Base-by-base conservation (phyloP, 2,329 filamentous ascomycete species). In the Paecilomyces fulvus region DNA sequence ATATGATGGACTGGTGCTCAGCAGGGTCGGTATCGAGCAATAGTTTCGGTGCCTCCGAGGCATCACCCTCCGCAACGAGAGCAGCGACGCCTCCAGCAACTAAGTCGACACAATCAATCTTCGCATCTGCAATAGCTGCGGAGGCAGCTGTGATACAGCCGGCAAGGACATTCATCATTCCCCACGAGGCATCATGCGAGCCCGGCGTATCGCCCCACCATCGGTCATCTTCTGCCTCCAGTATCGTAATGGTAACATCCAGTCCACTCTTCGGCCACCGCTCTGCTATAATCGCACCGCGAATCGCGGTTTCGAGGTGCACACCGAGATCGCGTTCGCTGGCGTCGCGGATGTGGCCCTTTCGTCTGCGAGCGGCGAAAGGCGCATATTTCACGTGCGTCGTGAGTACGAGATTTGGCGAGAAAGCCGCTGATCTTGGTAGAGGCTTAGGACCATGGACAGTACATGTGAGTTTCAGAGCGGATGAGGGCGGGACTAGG, bases 221-320 rank as follows among this genome's bases (percentile, higher is more conserved):
- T 33, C 79, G 77, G 65, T 92, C 88, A 69, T 96, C 90, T 67
- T 97, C 94, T 2, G 90, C 92, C 75, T 99, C 94, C 17, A 99
- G 79, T 52, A 99, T 85, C 0, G 91, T 96, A 52, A 99, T 85
- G 17, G 96, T 87, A 46, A 99, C 86, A 70, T 99, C 94, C n/a
- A 96, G 86, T 49, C 90, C 92, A 70, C 90, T 96, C 79, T 99
- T 99, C n/a, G 94, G 94, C 90, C 92, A 99, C 57, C 92, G 81
- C 70, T 96, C 92, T 12, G 90, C 91, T 67, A 97, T 92, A 53
- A 97, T 85, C 7, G 90, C 89, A 0, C 92, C 92, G 31, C 91
- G 83, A 53, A 99, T 79, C 25, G 94, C 92, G 14, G 90, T 92
- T 73, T 97, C 92, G 2, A 99, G 78, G 70, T 97, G 92, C 10